A percentile compares a stretch with the other conserved stretches of the same genome.
Conservation (phyloP, 2,329 filamentous ascomycete species). For the Chaetomiaceae sp. region DNA sequence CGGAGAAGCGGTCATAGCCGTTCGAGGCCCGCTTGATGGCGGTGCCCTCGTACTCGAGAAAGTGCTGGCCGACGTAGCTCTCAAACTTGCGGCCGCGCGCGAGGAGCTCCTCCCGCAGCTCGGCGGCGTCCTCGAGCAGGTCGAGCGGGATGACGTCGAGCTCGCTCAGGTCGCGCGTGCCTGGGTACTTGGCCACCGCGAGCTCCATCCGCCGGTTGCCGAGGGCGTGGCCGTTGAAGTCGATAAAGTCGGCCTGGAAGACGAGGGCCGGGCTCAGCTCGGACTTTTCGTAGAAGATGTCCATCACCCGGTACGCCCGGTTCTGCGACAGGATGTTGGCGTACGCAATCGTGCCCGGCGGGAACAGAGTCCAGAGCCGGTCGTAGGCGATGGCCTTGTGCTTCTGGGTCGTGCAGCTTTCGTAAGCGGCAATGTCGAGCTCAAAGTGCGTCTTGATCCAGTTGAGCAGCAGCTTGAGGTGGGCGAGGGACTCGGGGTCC, state of each 20-base stretch:
- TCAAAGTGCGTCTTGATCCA: slow-evolving; percentile 32
- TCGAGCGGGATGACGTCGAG: slow-evolving; percentile 30
- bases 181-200: slow-evolving; percentile 28
- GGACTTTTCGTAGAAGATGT: slow-evolving; percentile 26
- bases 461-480: slow-evolving; percentile 27
- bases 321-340: slow-evolving; percentile 22
- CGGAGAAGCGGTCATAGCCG: slow-evolving; percentile 23
- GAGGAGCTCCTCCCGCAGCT: slow-evolving; percentile 26
- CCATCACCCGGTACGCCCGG: slow-evolving; percentile 20
- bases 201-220: slow-evolving; percentile 28
- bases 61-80: slow-evolving; percentile 29
- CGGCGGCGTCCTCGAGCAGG: slow-evolving; percentile 25
- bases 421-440: slow-evolving; percentile 26
- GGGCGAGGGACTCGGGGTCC: slow-evolving; percentile 25
- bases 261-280: slow-evolving; percentile 17
- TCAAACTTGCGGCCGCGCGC: slow-evolving; percentile 34
- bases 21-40: slow-evolving; percentile 22
- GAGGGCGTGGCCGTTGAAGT: slow-evolving; percentile 34
- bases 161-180: slow-evolving; percentile 25
- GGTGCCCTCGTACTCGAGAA: slow-evolving; percentile 19
- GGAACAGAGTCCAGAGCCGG: slow-evolving; percentile 23
- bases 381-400: slow-evolving; percentile 25
- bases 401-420: slow-evolving; percentile 23
- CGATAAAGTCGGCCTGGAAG: slow-evolving; percentile 28
- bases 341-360: slow-evolving; percentile 18